A percentile compares a stretch with the other conserved stretches of the same genome.
Conservation (phyloP, 306 rosid species). For the Sophora flavescens region DNA sequence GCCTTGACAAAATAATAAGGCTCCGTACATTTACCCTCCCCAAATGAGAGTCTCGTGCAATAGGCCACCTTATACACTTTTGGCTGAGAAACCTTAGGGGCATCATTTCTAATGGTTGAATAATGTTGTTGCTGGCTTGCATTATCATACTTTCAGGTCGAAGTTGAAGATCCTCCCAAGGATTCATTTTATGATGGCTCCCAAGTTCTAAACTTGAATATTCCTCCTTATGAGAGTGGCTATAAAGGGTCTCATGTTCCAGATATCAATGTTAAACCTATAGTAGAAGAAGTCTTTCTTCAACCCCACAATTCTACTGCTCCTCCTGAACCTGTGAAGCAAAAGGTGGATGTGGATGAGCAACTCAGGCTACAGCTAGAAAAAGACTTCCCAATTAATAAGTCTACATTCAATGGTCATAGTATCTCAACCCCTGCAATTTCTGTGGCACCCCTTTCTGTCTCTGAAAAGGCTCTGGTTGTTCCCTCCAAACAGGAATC, state of each 20-base stretch:
- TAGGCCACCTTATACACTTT: too few species aligned
- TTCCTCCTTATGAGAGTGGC: slow-evolving; percentile 53
- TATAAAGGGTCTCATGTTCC: slow-evolving; percentile 47
- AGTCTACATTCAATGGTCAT: slow-evolving; percentile 57
- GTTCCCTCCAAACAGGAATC: slow-evolving; percentile 36
- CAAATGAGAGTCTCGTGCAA: too few species aligned
- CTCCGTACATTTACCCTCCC: too few species aligned
- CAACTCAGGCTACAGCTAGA: slow-evolving; percentile 51
- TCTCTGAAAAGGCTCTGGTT: slow-evolving; percentile 42
- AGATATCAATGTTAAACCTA: slow-evolving; percentile 59
- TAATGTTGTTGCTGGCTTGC: too few species aligned
- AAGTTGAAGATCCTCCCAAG: too few species aligned
- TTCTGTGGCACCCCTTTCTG: slow-evolving; percentile 46
- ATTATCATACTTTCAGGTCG: slow-evolving; percentile 74
- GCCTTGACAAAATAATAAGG: too few species aligned
- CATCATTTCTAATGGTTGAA: too few species aligned
- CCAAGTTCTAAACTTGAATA: slow-evolving; percentile 67
- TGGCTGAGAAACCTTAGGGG: too few species aligned
- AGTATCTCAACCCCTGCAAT: slow-evolving; percentile 42
- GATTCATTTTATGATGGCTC: slow-evolving; percentile 54
- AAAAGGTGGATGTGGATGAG: slow-evolving; percentile 35
- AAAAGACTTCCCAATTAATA: slow-evolving; percentile 48
- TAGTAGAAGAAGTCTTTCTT: slow-evolving; percentile 40
- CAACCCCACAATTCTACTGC: slow-evolving; percentile 46
- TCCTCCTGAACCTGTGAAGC: slow-evolving; percentile 49